A percentile compares a stretch with the other conserved stretches of the same genome.
Conservation (phyloP, 2,329 filamentous ascomycete genomes). For the Colletotrichum lindemuthianum region DNA sequence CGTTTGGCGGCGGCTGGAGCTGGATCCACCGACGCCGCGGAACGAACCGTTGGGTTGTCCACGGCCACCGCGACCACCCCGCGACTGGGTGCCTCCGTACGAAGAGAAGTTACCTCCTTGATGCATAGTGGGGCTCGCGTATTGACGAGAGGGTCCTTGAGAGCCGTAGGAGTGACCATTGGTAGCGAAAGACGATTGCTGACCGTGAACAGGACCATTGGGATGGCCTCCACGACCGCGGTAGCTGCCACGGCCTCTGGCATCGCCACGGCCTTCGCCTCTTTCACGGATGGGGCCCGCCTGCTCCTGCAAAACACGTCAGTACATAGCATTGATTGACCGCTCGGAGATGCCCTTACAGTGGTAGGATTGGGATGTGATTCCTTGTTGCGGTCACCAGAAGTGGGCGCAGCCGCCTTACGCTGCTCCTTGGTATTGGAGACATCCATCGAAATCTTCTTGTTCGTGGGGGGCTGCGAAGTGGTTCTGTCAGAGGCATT, state of each 20-base stretch:
- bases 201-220: constrained; percentile 46
- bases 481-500: constrained; percentile 47
- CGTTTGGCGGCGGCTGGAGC: constrained; percentile 46
- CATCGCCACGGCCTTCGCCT: constrained; percentile 51
- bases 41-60: constrained; percentile 28
- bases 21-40: constrained; percentile 26
- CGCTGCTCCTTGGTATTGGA: constrained; percentile 55
- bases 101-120: constrained; percentile 43
- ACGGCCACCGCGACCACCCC: constrained; percentile 32
- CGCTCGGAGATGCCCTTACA: constrained; percentile 10
- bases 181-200: constrained; percentile 45
- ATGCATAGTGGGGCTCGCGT: constrained; percentile 55
- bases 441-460: constrained; percentile 57
- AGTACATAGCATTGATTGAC: too few species aligned
- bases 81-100: constrained; percentile 30
- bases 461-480: constrained; percentile 50
- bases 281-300: constrained; percentile 36
- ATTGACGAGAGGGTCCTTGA: constrained; percentile 45
- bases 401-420: constrained; percentile 50
- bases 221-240: constrained; percentile 58
- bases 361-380: constrained; percentile 24
- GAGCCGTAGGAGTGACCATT: constrained; percentile 47
- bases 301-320: constrained; percentile 40
- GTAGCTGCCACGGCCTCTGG: constrained; percentile 54
- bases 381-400: constrained; percentile 47